These are phyloP conservation scores for Yamadazyma friedrichii DNA, from an alignment of 1,139 yeast species.

Conservation along the genomic window DNA sequence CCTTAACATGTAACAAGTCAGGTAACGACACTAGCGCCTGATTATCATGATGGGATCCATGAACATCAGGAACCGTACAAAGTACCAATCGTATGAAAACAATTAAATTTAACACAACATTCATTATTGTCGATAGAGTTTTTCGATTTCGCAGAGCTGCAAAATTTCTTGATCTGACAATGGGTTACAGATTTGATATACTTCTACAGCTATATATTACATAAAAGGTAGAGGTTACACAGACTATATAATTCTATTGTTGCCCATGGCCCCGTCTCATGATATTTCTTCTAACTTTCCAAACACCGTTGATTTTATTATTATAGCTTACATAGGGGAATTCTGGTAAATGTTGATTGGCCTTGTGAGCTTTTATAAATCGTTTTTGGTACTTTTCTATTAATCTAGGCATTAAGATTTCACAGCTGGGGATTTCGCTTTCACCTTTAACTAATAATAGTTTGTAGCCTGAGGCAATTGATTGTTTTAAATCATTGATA, in stretches of 20 bases:
- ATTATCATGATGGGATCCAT: neutral
- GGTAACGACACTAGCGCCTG: conserved; percentile 29
- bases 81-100: conserved; percentile 2
- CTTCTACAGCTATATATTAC: too few species aligned
- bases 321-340: conserved; percentile 57
- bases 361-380: conserved; percentile 14
- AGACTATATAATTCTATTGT: conserved; percentile 4
- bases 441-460: conserved; percentile 62
- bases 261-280: conserved; percentile 40
- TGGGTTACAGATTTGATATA: too few species aligned
- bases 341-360: conserved; percentile 13
- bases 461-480: conserved; percentile 25
- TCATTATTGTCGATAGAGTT: conserved; percentile 1
- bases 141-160: neutral
- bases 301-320: conserved; percentile 54
- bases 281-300: conserved; percentile 66
- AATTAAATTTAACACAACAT: neutral
- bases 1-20: conserved; percentile 25
- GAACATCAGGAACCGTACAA: conserved; percentile 5
- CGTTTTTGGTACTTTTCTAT: conserved; percentile 15
- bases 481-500: conserved; percentile 8
- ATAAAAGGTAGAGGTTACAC: neutral
- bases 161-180: neutral
- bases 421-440: conserved; percentile 48
- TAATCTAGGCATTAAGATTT: conserved; percentile 27